These are phyloP conservation scores for Colletotrichum musae DNA, from an alignment of 2,329 filamentous ascomycete species.

Conservation along the genomic window DNA sequence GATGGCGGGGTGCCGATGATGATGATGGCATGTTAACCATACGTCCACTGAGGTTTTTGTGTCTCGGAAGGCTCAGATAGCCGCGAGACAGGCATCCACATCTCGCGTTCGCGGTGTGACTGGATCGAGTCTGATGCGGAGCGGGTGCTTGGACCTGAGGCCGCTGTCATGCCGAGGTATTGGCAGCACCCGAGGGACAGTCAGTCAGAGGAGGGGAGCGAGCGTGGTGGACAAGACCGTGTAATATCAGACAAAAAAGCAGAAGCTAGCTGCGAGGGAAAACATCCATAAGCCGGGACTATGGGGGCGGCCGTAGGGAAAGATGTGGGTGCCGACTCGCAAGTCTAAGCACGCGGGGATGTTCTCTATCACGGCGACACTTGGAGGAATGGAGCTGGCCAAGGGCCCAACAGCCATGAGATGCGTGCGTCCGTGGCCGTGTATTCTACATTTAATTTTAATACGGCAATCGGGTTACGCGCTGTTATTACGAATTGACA, in stretches of 20 bases:
- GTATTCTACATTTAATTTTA: background rate
- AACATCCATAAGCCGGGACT: background rate
- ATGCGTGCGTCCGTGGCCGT: background rate
- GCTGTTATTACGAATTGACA: background rate
- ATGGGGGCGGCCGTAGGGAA: background rate
- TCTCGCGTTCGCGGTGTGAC: slow-evolving; percentile 6
- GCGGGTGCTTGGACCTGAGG: background rate
- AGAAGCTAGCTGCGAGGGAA: background rate
- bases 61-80: slow-evolving; percentile 36
- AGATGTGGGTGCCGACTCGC: background rate
- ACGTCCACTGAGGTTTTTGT: background rate
- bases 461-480: slow-evolving; percentile 18
- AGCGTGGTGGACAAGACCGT: slow-evolving; percentile 23
- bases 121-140: background rate
- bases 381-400: background rate
- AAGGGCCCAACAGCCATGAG: background rate
- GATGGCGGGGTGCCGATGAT: background rate
- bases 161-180: background rate
- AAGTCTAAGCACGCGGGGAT: background rate
- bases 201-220: background rate
- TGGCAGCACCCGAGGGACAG: background rate
- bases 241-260: background rate
- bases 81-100: slow-evolving; percentile 28
- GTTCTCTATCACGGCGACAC: background rate
- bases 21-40: background rate